A percentile compares a stretch with the other conserved stretches of the same genome.
Conservation (phyloP, 2,329 filamentous ascomycete genomes). For the Fusarium stilboides region DNA sequence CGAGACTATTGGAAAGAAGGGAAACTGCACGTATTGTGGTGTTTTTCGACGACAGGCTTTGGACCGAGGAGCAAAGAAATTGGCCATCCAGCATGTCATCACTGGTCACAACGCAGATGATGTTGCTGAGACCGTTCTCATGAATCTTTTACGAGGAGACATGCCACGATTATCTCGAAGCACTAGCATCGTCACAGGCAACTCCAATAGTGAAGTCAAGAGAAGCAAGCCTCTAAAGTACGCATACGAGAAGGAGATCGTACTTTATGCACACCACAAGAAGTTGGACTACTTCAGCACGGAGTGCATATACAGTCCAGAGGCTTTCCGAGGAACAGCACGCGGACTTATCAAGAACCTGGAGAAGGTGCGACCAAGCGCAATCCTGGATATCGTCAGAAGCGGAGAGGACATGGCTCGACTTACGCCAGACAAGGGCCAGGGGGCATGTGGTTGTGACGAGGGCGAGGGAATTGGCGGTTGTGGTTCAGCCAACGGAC, state of each 20-base stretch:
- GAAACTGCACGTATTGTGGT: slow-evolving; percentile 98
- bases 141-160: slow-evolving; percentile 95
- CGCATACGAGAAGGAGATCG: slow-evolving; percentile 99
- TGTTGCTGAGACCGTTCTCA: slow-evolving; percentile 95
- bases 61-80: slow-evolving; percentile 88
- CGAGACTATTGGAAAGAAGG: slow-evolving; percentile 95
- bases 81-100: slow-evolving; percentile 93
- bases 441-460: slow-evolving; percentile 56
- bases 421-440: slow-evolving; percentile 65
- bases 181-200: slow-evolving; percentile 89
- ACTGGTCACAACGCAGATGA: slow-evolving; percentile 99
- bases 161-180: slow-evolving; percentile 88
- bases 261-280: slow-evolving; percentile 96
- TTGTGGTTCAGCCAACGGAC: slow-evolving; percentile 77
- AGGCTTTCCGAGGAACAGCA: slow-evolving; percentile 94
- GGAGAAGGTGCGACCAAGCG: slow-evolving; percentile 92
- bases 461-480: slow-evolving; percentile 69
- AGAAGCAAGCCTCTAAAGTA: slow-evolving; percentile 98
- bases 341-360: slow-evolving; percentile 94
- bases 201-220: slow-evolving; percentile 87
- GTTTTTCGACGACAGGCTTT: slow-evolving; percentile 95
- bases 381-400: slow-evolving; percentile 93
- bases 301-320: slow-evolving; percentile 97
- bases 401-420: slow-evolving; percentile 97
- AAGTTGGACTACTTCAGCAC: slow-evolving; percentile 98